phyloP scores from a whole-genome alignment of 805 yeast species.

The Wickerhamomyces rabaulensis region DNA sequence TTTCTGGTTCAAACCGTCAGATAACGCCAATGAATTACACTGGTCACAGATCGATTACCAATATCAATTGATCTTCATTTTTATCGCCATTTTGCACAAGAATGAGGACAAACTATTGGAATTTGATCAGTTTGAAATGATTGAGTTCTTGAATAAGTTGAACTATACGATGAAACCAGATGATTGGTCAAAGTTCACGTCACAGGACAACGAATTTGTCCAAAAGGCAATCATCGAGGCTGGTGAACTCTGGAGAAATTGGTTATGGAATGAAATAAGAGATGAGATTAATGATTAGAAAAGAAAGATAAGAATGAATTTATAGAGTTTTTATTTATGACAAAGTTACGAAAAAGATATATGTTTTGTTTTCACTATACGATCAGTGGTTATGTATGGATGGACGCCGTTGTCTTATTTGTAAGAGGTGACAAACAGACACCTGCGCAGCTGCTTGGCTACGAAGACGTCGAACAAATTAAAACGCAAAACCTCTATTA shows the following conservation, averaged over 20 bases:
- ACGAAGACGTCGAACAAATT: too few species aligned
- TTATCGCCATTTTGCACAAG: constrained; percentile 74
- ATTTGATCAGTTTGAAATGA: constrained; percentile 84
- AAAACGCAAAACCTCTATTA: too few species aligned
- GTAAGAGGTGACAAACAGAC: too few species aligned
- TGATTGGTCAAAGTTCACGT: constrained; percentile 1
- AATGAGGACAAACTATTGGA: constrained; percentile 75
- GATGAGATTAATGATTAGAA: constrained; percentile 29
- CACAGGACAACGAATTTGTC: constrained; percentile 33
- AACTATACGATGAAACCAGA: constrained; percentile 2
- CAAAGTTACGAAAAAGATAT: neutral
- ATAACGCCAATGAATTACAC: constrained; percentile 31
- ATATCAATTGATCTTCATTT: constrained; percentile 67
- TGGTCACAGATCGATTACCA: constrained; percentile 68
- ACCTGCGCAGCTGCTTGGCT: too few species aligned
- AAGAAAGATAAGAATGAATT: neutral
- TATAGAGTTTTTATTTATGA: neutral
- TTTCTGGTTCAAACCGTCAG: constrained; percentile 19
- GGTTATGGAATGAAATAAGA: constrained; percentile 61
- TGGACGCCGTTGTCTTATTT: too few species aligned
- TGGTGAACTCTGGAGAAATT: constrained; percentile 84
- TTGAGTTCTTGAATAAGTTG: constrained; percentile 61
- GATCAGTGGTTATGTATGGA: too few species aligned
- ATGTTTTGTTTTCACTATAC: too few species aligned
- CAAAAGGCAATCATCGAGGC: constrained; percentile 72